Base-by-base conservation (phyloP, 2,329 filamentous ascomycete species). In the Calonectria fujianensis region DNA sequence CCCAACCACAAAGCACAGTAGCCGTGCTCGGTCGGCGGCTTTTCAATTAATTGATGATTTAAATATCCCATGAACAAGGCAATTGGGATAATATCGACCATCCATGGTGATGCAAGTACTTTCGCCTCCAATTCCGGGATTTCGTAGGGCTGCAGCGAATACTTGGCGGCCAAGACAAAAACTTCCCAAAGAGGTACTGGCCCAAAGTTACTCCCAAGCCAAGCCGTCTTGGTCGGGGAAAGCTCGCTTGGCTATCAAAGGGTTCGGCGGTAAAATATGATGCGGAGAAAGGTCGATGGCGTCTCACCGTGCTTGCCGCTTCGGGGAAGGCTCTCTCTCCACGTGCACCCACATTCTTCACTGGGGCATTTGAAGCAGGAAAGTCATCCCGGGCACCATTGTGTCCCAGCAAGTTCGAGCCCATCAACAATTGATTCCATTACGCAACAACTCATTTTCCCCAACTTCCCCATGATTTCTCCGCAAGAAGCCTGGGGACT, bases 401-500 rank as follows among this genome's bases (percentile, higher is more conserved):
- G 14, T 18, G 27, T 52, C 27, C 50, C 14, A 6, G 8, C 11
- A 29, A 52, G 27, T 31, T 52, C 14, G 24, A 29, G 14, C 50
- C 16, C 13, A 14, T 29, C 50, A 16, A 13, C 14, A 29, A 31
- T 41, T 41, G 27, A 31, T 52, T 52, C 27, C 27, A 52, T 52
- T 52, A 52, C 50, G 50, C 50, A 52, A 52, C 27, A 31, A 52
- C 27, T 31, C 27, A 18, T 52, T 18, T 52, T 31, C 50, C 50
- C 27, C 50, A 52, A 52, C 50, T 52, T 52, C 50, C 27, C 27
- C 50, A 52, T 52, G 50, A 52, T 52, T 16, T 52, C 50, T 29
- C 14, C 50, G 50, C 50, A 52, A 52, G 31, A 7, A 4, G 4
- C 8, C 50, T 52, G 50, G 50, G 8, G 18, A 52, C 31, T 52